Evolutionary conservation across 305 asterid species (phyloP).

Genomic region (Solanum chacoense): DNA sequence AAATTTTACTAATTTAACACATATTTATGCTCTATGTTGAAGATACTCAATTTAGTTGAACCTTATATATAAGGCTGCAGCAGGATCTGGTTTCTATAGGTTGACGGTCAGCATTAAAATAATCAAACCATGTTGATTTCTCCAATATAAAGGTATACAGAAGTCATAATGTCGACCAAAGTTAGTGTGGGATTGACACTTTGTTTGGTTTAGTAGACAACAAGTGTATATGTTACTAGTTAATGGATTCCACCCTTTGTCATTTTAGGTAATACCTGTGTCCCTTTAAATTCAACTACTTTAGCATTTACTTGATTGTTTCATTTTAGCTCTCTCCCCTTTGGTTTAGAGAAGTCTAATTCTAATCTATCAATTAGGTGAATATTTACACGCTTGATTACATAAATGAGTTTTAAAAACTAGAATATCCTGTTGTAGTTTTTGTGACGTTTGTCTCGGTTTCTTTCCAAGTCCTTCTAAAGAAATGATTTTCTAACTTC

Average conservation of each 20-base stretch:
- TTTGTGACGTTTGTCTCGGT: neutral
- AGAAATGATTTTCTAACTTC: neutral
- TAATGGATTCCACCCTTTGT: neutral
- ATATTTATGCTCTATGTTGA: neutral
- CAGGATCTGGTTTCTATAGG: neutral
- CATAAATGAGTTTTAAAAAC: neutral
- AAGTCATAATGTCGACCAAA: neutral
- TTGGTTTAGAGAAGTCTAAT: neutral
- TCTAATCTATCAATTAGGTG: neutral
- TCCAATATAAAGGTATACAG: neutral
- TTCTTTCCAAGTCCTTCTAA: neutral
- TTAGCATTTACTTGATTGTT: neutral
- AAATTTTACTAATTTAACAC: neutral
- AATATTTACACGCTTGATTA: neutral
- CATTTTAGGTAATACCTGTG: neutral
- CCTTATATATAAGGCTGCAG: neutral
- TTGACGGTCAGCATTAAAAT: neutral
- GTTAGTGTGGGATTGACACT: neutral
- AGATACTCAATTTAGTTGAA: neutral
- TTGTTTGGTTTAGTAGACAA: neutral
- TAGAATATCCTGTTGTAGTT: neutral
- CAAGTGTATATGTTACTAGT: neutral
- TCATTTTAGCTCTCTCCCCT: neutral
- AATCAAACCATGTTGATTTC: neutral
- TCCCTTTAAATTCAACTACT: neutral